Evolutionary conservation across 805 yeast genomes (phyloP).

Genomic region (Dipodascopsis uninucleata): DNA sequence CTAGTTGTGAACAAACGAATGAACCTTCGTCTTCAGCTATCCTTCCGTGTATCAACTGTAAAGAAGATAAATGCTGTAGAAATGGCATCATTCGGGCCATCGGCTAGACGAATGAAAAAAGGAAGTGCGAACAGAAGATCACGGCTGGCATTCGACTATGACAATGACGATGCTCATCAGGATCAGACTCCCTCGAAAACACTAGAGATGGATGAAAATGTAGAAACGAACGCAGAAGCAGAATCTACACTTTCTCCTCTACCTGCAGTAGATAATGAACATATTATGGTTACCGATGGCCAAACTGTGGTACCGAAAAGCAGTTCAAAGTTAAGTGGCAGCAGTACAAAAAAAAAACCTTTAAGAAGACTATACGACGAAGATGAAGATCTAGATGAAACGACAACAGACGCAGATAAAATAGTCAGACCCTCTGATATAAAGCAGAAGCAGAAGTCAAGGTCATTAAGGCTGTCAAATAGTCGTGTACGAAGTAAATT

Average conservation of each 20-base stretch:
- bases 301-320: neutral
- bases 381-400: constrained; percentile 5
- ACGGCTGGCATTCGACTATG: constrained; percentile 14
- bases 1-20: no score
- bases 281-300: neutral
- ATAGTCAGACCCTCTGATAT: constrained; percentile 18
- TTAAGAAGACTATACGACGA: constrained; percentile 6
- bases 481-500: constrained; percentile 7
- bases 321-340: neutral
- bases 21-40: no score
- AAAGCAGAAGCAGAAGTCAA: constrained; percentile 10
- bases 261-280: neutral
- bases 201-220: no score
- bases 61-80: no score
- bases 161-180: constrained; percentile 15
- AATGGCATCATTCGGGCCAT: constrained; percentile 10
- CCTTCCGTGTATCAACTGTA: no score
- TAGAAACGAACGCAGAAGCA: neutral
- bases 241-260: neutral
- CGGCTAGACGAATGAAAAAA: constrained; percentile 13
- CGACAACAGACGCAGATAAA: neutral
- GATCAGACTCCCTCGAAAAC: no score
- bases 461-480: constrained; percentile 2
- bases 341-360: no score
- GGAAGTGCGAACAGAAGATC: constrained; percentile 12